Conservation (phyloP, 305 asterid species). For the Coffea humblotiana region DNA sequence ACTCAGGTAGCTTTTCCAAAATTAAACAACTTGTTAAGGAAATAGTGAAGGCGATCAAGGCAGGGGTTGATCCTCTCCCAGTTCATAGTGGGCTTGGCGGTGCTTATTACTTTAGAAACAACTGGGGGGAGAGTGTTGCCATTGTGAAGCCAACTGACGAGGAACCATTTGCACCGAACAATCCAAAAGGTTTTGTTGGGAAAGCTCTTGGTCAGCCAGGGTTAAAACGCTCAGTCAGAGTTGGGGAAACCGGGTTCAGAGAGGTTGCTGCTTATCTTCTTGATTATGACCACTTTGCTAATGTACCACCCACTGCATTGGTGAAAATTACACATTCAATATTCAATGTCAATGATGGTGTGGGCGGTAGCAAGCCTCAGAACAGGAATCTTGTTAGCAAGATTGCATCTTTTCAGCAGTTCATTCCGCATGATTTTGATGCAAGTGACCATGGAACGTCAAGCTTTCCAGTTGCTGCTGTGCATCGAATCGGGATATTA, state of each 20-base stretch:
- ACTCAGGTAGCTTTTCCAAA: slow-evolving; percentile 49
- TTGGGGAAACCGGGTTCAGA: slow-evolving; percentile 94
- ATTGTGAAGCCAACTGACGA: slow-evolving; percentile 98
- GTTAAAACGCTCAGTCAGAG: slow-evolving; percentile 78
- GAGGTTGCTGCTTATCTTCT: slow-evolving; percentile 99
- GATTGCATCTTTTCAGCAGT: slow-evolving; percentile 90
- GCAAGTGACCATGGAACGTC: slow-evolving; percentile 98
- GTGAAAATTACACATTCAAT: slow-evolving; percentile 89
- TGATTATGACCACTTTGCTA: slow-evolving; percentile 78
- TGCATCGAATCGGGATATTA: slow-evolving; percentile 92
- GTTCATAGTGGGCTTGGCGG: slow-evolving; percentile 93
- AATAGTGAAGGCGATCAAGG: slow-evolving; percentile 71
- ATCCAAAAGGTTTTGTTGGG: slow-evolving; percentile 95
- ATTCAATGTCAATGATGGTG: slow-evolving; percentile 84
- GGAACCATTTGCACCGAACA: slow-evolving; percentile 96
- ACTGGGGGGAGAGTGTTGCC: slow-evolving; percentile 82
- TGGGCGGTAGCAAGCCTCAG: slow-evolving; percentile 60
- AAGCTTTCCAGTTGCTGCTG: slow-evolving; percentile 84
- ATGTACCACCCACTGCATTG: slow-evolving; percentile 91
- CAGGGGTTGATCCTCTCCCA: slow-evolving; percentile 81
- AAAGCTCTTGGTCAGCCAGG: slow-evolving; percentile 96
- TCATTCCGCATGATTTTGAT: slow-evolving; percentile 82
- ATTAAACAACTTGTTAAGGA: slow-evolving; percentile 74
- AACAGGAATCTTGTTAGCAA: slow-evolving; percentile 69
- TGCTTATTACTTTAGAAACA: slow-evolving; percentile 80